Evolutionary conservation across 2,329 filamentous ascomycete species (phyloP).

Genomic region (Phaeosphaeria sp.): DNA sequence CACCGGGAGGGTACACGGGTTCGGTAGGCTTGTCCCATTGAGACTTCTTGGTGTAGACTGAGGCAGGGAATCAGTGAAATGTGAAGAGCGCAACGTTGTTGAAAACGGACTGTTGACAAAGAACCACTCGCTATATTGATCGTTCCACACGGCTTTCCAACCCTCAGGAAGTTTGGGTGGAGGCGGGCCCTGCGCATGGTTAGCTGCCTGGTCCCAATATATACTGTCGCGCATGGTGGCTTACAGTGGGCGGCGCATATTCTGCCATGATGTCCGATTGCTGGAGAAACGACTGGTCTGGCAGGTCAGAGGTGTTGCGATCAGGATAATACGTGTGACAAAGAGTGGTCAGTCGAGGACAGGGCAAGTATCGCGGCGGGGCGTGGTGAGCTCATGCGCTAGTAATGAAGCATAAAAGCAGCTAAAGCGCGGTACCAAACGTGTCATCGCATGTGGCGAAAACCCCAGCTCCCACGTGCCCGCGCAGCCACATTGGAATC

Average conservation of each 20-base stretch:
- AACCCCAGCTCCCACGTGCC: constrained; percentile 14
- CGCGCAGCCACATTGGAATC: constrained; percentile 16
- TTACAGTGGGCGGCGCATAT: constrained; percentile 45
- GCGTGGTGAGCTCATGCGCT: constrained; percentile 21
- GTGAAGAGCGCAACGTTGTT: neutral
- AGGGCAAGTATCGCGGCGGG: constrained; percentile 4
- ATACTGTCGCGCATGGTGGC: constrained; percentile 10
- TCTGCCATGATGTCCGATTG: constrained; percentile 36
- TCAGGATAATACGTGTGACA: neutral
- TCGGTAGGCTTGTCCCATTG: constrained; percentile 87
- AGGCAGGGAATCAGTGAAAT: neutral
- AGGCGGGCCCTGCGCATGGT: constrained; percentile 55
- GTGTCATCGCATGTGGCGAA: constrained; percentile 32
- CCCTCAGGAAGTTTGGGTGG: constrained; percentile 73
- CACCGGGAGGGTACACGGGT: constrained; percentile 64
- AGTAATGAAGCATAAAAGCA: constrained; percentile 6
- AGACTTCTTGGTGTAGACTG: constrained; percentile 78
- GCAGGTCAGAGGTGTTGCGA: neutral
- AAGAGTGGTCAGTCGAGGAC: neutral
- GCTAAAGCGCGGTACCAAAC: constrained; percentile 8
- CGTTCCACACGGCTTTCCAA: constrained; percentile 85
- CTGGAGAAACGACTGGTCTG: neutral
- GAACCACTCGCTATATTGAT: constrained; percentile 92
- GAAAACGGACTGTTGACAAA: constrained; percentile 72
- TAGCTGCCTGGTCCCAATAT: constrained; percentile 7